phyloP scores from a whole-genome alignment of 192 early-diverging fungal genomes.

The Coemansia sp. region DNA sequence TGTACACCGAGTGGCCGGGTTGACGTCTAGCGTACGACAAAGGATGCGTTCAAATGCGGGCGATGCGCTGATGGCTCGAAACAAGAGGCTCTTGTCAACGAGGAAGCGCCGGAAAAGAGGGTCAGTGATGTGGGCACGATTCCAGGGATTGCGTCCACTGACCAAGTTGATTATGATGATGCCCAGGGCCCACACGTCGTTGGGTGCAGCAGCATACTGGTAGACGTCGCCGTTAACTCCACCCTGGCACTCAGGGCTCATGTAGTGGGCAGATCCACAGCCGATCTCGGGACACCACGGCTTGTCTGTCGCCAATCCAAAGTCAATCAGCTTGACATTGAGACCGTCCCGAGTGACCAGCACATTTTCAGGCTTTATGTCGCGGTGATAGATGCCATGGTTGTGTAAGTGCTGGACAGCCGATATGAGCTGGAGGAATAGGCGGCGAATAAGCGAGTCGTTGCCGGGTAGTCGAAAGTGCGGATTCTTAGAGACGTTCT shows the following conservation, averaged over 20 bases:
- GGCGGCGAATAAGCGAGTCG: slow-evolving; percentile 61
- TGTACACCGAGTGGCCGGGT: slow-evolving; percentile 62
- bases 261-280: slow-evolving; percentile 86
- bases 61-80: slow-evolving; percentile 69
- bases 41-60: slow-evolving; percentile 70
- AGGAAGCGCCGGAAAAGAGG: slow-evolving; percentile 77
- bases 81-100: slow-evolving; percentile 64
- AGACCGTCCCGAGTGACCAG: slow-evolving; percentile 58
- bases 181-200: slow-evolving; percentile 90
- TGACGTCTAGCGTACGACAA: slow-evolving; percentile 71
- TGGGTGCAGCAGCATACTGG: slow-evolving; percentile 68
- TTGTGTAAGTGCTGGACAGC: slow-evolving; percentile 81
- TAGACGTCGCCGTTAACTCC: slow-evolving; percentile 58
- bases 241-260: slow-evolving; percentile 83
- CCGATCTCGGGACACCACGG: slow-evolving; percentile 78
- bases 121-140: slow-evolving; percentile 69
- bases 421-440: slow-evolving; percentile 79
- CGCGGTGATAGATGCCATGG: slow-evolving; percentile 85
- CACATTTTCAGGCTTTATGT: slow-evolving; percentile 95
- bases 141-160: slow-evolving; percentile 83
- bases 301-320: slow-evolving; percentile 86
- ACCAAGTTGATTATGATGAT: slow-evolving; percentile 89
- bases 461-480: slow-evolving; percentile 58
- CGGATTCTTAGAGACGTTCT: slow-evolving; percentile 89
- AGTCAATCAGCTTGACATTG: slow-evolving; percentile 83